phyloP scores from a whole-genome alignment of 345 rosid species.

The Limnanthes douglasii region DNA sequence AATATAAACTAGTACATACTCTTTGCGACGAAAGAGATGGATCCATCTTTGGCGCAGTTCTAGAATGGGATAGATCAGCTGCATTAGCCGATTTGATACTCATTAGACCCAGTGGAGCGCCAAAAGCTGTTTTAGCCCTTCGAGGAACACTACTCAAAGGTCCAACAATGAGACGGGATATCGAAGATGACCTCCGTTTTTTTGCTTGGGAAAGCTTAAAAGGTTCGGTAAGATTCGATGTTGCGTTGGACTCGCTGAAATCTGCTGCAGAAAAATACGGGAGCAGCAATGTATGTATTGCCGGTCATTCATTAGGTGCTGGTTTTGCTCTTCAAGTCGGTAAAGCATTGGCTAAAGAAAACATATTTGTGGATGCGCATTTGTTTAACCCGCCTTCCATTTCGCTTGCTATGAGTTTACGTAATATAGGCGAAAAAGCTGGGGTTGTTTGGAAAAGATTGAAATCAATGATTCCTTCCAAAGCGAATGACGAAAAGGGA shows the following conservation, averaged over 20 bases:
- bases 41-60: constrained; percentile 71
- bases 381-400: constrained; percentile 88
- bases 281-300: constrained; percentile 63
- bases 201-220: constrained; percentile 90
- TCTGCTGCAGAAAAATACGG: constrained; percentile 62
- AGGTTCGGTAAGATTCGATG: constrained; percentile 78
- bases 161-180: constrained; percentile 68
- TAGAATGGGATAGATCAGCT: constrained; percentile 88
- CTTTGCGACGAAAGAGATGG: constrained; percentile 73
- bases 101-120: constrained; percentile 88
- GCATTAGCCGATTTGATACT: constrained; percentile 66
- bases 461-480: constrained; percentile 66
- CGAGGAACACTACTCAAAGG: constrained; percentile 81
- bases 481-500: constrained; percentile 7
- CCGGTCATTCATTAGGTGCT: constrained; percentile 94
- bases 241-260: constrained; percentile 45
- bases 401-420: constrained; percentile 81
- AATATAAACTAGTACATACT: constrained; percentile 60
- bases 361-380: constrained; percentile 72
- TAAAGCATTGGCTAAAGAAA: constrained; percentile 83
- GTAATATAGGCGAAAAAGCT: constrained; percentile 77
- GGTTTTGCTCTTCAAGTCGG: constrained; percentile 95
- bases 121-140: constrained; percentile 64
- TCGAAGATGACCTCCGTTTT: constrained; percentile 90
- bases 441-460: constrained; percentile 62